Evolutionary conservation across 177 flowering plant genomes (phyloP), one percentile per base, ranked within the genome.

Genomic region (Telopea speciosissima): DNA sequence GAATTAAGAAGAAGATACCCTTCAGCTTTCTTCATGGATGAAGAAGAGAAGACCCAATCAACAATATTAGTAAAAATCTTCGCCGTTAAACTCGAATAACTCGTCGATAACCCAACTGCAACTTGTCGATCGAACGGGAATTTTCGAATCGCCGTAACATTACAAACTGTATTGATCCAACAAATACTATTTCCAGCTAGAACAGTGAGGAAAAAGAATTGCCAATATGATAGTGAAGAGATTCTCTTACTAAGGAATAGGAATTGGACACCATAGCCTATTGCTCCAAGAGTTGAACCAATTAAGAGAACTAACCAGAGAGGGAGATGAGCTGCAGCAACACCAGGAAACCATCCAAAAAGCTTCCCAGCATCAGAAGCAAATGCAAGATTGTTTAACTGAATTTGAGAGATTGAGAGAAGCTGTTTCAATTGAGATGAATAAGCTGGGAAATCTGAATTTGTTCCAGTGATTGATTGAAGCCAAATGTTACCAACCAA

Each of bases 361-460:
- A 92, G 80, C 73, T 94, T 92, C 0, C 97, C 97, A 14, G 97
- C 95, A 65, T 94, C 99, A 14, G 91, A 86, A 54, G 97, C 99
- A 49, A 86, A 87, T 56, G 99, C 96, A 0, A 92, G 87, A 78
- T 87, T 88, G 85, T 92, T 94, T 69, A 94, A 88, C 24, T 94
- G 89, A 2, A 89, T 61, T 70, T 94, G 97, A 45, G 97, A 85
- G 25, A 90, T 26, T 72, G 90, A 81, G 67, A 94, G 85, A 10
- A 83, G 70, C 21, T 69, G 62, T 44, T 90, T 94, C 58, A 94
- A 86, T 54, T 89, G 88, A 24, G 97, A 86, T 0, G 98, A 94
- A 79, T 92, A 94, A 8, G 97, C 91, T 0, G 97, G 91, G 73
- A 94, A 90, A 66, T 86, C 85, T 0, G 89, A 49, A 84, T 92